phyloP scores from a whole-genome alignment of 768 basidiomycete genomes.

The Omphalotus guepiniiformis region DNA sequence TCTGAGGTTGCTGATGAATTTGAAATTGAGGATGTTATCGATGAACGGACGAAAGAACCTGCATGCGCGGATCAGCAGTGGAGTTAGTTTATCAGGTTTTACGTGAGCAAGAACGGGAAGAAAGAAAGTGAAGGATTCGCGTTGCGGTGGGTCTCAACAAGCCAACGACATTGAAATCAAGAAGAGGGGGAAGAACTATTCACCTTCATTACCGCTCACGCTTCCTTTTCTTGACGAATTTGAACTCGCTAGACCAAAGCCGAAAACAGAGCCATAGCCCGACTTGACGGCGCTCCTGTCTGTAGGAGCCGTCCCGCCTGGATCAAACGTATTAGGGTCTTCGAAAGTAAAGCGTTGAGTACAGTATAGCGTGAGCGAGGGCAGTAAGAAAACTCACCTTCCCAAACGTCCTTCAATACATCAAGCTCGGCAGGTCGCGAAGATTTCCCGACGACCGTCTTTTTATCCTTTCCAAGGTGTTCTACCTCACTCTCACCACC shows the following conservation, averaged over 20 bases:
- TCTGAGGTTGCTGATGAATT: too few relatives aligned
- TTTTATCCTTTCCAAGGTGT: neutral
- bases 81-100: too few relatives aligned
- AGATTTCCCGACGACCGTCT: neutral
- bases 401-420: constrained; percentile 3
- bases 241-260: constrained; percentile 3
- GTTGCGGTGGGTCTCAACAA: neutral
- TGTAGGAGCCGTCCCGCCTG: neutral
- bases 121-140: neutral
- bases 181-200: neutral
- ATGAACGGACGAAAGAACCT: too few relatives aligned
- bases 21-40: too few relatives aligned
- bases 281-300: constrained; percentile 1
- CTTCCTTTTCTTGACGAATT: constrained; percentile 8
- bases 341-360: neutral
- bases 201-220: constrained; percentile 4
- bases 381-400: constrained; percentile 1
- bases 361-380: neutral
- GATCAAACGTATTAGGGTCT: neutral
- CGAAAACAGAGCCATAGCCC: constrained; percentile 7
- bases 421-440: neutral
- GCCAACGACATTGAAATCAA: neutral
- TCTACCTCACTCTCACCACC: neutral
- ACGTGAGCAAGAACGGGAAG: neutral
- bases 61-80: too few relatives aligned